Conservation (phyloP, 148 eudicot genomes). For the Hydrangea macrophylla region DNA sequence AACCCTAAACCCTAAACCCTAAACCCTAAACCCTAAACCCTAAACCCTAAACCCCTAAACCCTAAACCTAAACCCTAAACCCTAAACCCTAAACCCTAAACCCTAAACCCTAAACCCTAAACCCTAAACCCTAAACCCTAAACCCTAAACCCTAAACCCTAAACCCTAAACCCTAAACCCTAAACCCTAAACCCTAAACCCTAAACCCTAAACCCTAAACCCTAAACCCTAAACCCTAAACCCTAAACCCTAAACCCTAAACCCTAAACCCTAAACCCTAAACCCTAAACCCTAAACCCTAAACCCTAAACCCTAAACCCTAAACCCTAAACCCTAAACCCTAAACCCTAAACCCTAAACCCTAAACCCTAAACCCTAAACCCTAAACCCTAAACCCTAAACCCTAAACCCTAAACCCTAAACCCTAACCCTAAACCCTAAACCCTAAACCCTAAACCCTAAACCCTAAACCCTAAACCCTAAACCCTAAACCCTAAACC, state of each 20-base stretch:
- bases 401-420: slow-evolving; percentile 21
- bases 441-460: slow-evolving; percentile 23
- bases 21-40: slow-evolving; percentile 20
- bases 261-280: slow-evolving; percentile 20
- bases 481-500: slow-evolving; percentile 22
- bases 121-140: slow-evolving; percentile 13
- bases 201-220: slow-evolving; percentile 17
- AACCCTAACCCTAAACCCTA: slow-evolving; percentile 23
- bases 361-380: slow-evolving; percentile 21
- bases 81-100: slow-evolving; percentile 17
- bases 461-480: slow-evolving; percentile 18
- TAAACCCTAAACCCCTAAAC: too few relatives aligned
- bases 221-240: slow-evolving; percentile 24
- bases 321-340: slow-evolving; percentile 14
- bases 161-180: slow-evolving; percentile 15
- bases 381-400: slow-evolving; percentile 24
- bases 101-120: slow-evolving; percentile 22
- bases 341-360: slow-evolving; percentile 14
- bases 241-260: slow-evolving; percentile 7
- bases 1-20: slow-evolving; percentile 18
- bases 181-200: slow-evolving; percentile 9
- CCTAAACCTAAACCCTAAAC: slow-evolving; percentile 20
- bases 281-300: slow-evolving; percentile 19
- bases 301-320: slow-evolving; percentile 18
- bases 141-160: slow-evolving; percentile 19